Conservation (phyloP, 75 land plant species). For the Selaginella tamariscina region DNA sequence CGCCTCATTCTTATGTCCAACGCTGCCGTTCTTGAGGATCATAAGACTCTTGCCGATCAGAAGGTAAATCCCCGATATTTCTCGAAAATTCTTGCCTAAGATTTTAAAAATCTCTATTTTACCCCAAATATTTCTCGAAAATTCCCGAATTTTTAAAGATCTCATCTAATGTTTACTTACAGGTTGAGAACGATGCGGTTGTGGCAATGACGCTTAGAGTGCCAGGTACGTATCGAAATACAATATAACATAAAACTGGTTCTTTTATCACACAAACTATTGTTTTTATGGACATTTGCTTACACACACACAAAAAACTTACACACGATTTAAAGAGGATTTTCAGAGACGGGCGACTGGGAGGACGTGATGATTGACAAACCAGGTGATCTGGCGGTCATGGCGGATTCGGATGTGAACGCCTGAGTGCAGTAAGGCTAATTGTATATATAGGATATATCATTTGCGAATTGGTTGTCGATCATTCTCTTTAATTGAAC, state of each 20-base stretch:
- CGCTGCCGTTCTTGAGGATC: conserved; percentile 56
- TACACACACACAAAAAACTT: too few species aligned
- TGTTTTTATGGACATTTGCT: too few species aligned
- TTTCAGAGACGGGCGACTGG: background rate
- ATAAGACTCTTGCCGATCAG: conserved; percentile 82
- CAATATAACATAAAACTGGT: too few species aligned
- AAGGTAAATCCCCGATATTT: conserved; percentile 42
- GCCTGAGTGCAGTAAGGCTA: background rate
- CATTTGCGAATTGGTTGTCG: too few species aligned
- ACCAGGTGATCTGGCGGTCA: background rate
- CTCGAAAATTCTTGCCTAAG: background rate
- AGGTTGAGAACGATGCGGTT: background rate
- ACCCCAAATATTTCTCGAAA: background rate
- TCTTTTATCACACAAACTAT: too few species aligned
- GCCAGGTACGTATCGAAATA: too few species aligned
- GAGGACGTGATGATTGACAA: background rate
- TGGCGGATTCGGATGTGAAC: background rate
- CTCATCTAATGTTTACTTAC: too few species aligned
- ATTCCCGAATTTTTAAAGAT: too few species aligned
- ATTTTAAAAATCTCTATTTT: background rate
- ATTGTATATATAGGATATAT: too few species aligned
- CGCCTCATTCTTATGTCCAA: conserved; percentile 46
- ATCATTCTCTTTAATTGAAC: too few species aligned
- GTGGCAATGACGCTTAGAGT: background rate
- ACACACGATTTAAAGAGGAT: too few species aligned